phyloP scores from a whole-genome alignment of 2,329 filamentous ascomycete species.

The Diaporthe citriasiana region DNA sequence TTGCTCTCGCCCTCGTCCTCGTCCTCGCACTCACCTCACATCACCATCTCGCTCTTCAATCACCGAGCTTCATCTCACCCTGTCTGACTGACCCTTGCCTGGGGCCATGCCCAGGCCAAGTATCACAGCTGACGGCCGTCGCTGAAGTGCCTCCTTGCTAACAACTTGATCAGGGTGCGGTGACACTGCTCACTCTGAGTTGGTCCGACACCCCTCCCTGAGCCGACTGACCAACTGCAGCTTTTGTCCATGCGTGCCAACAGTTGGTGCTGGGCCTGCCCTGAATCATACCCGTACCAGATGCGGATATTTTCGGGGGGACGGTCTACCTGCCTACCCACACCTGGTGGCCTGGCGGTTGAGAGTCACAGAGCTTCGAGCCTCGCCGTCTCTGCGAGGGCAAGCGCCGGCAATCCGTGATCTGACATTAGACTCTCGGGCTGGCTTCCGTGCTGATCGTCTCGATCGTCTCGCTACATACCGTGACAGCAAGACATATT shows the following conservation, averaged over 20 bases:
- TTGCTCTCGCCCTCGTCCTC: neutral
- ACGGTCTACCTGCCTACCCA: constrained; percentile 59
- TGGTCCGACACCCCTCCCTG: constrained; percentile 36
- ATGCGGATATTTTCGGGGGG: constrained; percentile 64
- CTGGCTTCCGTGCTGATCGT: constrained; percentile 27
- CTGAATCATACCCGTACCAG: constrained; percentile 64
- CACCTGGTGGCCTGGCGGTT: constrained; percentile 31
- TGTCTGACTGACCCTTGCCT: constrained; percentile 13
- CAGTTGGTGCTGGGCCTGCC: constrained; percentile 48
- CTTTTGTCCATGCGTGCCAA: constrained; percentile 26
- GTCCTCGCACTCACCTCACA: constrained; percentile 15
- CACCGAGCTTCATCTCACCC: constrained; percentile 29
- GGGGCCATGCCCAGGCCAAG: constrained; percentile 20
- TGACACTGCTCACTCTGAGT: constrained; percentile 31
- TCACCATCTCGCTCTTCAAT: constrained; percentile 25
- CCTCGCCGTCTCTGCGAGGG: constrained; percentile 3
- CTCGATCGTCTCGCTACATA: constrained; percentile 22
- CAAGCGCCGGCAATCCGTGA: constrained; percentile 18
- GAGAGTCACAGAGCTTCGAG: neutral
- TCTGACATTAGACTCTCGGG: constrained; percentile 31
- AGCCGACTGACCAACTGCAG: constrained; percentile 35
- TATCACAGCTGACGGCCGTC: constrained; percentile 29
- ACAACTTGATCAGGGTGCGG: constrained; percentile 9
- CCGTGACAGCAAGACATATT: constrained; percentile 7
- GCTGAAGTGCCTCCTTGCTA: constrained; percentile 14